Conservation (phyloP, 768 basidiomycete species). For the Amanita pseudoporphyria region DNA sequence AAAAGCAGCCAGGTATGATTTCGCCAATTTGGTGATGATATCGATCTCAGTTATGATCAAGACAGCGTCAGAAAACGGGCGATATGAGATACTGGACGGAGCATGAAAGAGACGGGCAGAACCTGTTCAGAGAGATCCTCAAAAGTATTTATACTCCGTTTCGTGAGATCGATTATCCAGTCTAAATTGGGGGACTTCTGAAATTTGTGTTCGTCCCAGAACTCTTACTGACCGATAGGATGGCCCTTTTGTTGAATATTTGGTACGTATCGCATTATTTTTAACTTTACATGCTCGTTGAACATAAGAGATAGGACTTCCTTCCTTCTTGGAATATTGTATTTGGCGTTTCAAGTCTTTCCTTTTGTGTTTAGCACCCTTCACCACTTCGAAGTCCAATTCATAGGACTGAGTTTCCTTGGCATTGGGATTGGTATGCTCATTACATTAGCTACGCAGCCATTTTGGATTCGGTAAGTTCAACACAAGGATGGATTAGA, state of each 20-base stretch:
- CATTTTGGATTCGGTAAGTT: constrained; percentile 44
- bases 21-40: too few species aligned
- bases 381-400: constrained; percentile 39
- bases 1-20: constrained; percentile 48
- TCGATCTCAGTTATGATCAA: constrained; percentile 13
- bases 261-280: constrained; percentile 44
- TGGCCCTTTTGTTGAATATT: constrained; percentile 62
- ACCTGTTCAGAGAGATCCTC: constrained; percentile 35
- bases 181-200: not conserved
- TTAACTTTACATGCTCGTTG: not conserved
- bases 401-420: constrained; percentile 47
- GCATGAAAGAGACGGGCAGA: constrained; percentile 40
- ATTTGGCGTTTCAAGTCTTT: constrained; percentile 55
- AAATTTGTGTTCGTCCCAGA: constrained; percentile 32
- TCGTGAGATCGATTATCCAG: constrained; percentile 30
- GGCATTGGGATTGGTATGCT: constrained; percentile 54
- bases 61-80: constrained; percentile 46
- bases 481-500: not conserved
- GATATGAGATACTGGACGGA: constrained; percentile 48
- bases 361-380: constrained; percentile 40
- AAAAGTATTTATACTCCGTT: constrained; percentile 66
- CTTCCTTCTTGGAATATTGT: constrained; percentile 49
- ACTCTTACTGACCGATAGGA: constrained; percentile 53
- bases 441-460: constrained; percentile 40
- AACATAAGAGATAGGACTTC: constrained; percentile 41